phyloP scores from a whole-genome alignment of 192 early-diverging fungal genomes.

The Haplosporangium gracile region DNA sequence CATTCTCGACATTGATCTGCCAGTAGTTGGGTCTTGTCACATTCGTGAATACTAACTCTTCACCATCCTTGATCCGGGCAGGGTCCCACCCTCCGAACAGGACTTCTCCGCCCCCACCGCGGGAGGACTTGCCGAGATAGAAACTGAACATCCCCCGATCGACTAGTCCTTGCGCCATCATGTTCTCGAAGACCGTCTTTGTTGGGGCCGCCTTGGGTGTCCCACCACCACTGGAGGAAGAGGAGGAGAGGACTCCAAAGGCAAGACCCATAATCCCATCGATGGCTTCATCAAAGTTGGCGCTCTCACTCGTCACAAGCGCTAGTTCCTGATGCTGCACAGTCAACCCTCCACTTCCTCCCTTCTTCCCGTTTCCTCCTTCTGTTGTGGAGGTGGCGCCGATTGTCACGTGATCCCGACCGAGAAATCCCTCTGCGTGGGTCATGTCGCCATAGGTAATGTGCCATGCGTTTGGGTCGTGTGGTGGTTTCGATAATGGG shows the following conservation, averaged over 20 bases:
- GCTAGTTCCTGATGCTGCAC: neutral
- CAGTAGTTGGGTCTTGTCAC: conserved; percentile 69
- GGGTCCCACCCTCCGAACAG: conserved; percentile 21
- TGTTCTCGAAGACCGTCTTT: conserved; percentile 64
- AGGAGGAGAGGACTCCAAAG: conserved; percentile 58
- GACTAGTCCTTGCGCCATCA: conserved; percentile 65
- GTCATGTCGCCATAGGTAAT: conserved; percentile 32
- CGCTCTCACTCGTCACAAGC: conserved; percentile 16
- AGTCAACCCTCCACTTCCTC: neutral
- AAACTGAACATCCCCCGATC: conserved; percentile 70
- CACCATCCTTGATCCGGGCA: neutral
- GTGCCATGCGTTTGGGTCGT: conserved; percentile 15
- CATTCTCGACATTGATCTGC: conserved; percentile 52
- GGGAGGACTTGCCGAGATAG: conserved; percentile 58
- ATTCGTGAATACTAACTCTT: conserved; percentile 13
- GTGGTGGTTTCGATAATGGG: neutral
- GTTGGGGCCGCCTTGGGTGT: neutral
- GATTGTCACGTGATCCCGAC: conserved; percentile 15
- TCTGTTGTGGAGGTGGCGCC: neutral
- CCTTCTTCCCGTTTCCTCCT: neutral
- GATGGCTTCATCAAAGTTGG: conserved; percentile 64
- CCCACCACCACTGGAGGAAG: neutral
- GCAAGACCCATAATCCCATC: conserved; percentile 75
- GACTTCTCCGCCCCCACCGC: conserved; percentile 17
- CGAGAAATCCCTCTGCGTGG: conserved; percentile 19